Evolutionary conservation across 2,329 filamentous ascomycete genomes (phyloP).

Genomic region (Macroventuria anomochaeta): DNA sequence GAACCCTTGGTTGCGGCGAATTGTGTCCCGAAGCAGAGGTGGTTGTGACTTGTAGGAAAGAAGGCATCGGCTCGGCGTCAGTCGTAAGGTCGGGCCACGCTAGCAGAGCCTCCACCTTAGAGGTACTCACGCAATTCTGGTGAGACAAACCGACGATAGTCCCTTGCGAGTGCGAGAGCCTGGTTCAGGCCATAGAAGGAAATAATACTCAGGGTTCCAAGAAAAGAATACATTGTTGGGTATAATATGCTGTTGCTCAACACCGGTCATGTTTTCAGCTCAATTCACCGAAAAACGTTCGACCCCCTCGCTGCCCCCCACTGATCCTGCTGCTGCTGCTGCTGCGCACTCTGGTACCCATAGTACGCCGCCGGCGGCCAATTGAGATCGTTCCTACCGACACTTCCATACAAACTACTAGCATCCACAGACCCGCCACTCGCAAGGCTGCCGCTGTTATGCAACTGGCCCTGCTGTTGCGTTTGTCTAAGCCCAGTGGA

Average conservation of each 20-base stretch:
- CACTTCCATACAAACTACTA: slow-evolving; percentile 25
- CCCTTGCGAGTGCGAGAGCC: too few species aligned
- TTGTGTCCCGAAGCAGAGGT: too few species aligned
- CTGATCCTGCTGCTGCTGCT: slow-evolving; percentile 33
- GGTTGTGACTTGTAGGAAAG: too few species aligned
- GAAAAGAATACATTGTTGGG: too few species aligned
- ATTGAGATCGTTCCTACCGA: slow-evolving; percentile 29
- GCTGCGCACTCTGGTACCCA: slow-evolving; percentile 30
- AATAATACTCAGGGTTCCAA: too few species aligned
- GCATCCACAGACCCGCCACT: slow-evolving; percentile 25
- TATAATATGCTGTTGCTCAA: background rate
- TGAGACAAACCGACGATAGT: too few species aligned
- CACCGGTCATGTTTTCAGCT: background rate
- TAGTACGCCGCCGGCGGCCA: slow-evolving; percentile 36
- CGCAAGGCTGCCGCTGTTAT: slow-evolving; percentile 24
- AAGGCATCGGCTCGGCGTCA: too few species aligned
- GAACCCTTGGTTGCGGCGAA: too few species aligned
- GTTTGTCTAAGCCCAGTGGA: slow-evolving; percentile 14
- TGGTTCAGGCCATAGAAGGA: too few species aligned
- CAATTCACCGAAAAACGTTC: slow-evolving; percentile 33
- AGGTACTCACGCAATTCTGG: too few species aligned
- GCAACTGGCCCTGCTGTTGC: slow-evolving; percentile 26
- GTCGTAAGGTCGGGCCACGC: too few species aligned
- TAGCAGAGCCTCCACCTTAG: too few species aligned
- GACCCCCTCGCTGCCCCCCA: slow-evolving; percentile 31